Evolutionary conservation across 1,139 yeast genomes (phyloP), one percentile per base, ranked within the genome.

Genomic region (Yamadazyma taylorii): DNA sequence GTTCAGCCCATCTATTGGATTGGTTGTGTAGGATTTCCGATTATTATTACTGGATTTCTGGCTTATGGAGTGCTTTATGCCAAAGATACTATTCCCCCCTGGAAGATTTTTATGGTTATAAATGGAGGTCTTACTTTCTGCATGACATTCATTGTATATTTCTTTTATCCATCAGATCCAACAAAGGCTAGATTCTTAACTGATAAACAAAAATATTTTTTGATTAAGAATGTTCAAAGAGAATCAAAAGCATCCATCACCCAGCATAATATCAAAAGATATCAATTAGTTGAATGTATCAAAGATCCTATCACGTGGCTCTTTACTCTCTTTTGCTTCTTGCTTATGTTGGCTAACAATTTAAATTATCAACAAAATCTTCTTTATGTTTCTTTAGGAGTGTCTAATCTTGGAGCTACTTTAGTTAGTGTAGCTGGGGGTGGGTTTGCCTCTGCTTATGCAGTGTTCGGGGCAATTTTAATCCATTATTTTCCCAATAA

Each of bases 351-450:
- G 41, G 72, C 75, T 3, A 73, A 73, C 41, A 70, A 69, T 46
- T 54, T 70, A 38, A 58, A 70, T 7, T 72, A 67, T 40, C 76
- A 71, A 46, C 73, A 69, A 42, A 67, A 66, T 35, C 41, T 72
- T 27, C 51, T 73, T 29, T 73, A 62, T 41, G 60, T 56, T 15
- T 60, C 40, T 30, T 35, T 41, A 36, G 65, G 55, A 5, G 53
- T 73, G 17, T 51, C 61, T 17, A 67, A 62, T 46, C 55, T 75
- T 36, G 67, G 66, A 37, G 66, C 80, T 2, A 73, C 79, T 1
- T 53, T 76, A 30, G 78, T 76, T 3, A 63, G 78, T 4, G 78
- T 73, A 28, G 79, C 76, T 2, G 61, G 69, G 26, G 68, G 73
- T 32, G 76, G 76, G 0, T 73, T 33, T 30, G 19, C 36, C 27